Conservation (phyloP, 192 early-diverging fungal species). For the Backusella circina region DNA sequence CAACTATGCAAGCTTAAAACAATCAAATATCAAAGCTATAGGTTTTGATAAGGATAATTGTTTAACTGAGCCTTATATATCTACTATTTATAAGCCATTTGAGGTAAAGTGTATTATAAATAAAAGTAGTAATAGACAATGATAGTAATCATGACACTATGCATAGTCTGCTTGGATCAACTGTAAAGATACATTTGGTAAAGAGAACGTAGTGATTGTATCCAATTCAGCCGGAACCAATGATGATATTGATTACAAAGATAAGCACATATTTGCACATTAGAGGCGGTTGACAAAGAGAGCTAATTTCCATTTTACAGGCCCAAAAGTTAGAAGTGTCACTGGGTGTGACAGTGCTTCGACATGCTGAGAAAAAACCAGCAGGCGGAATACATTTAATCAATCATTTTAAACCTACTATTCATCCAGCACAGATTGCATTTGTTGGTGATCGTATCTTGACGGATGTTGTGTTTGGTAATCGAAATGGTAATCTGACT, state of each 20-base stretch:
- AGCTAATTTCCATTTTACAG: slow-evolving; percentile 14
- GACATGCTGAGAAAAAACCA: slow-evolving; percentile 69
- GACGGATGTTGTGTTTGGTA: slow-evolving; percentile 87
- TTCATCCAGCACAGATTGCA: slow-evolving; percentile 33
- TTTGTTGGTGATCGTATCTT: slow-evolving; percentile 86
- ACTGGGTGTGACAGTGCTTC: slow-evolving; percentile 57
- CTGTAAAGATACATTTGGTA: slow-evolving; percentile 61
- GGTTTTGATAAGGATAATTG: slow-evolving; percentile 99
- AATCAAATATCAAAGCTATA: slow-evolving; percentile 55
- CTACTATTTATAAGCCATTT: slow-evolving; percentile 68
- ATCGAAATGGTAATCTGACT: slow-evolving; percentile 65
- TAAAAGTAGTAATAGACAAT: neutral
- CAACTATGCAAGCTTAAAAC: slow-evolving; percentile 56
- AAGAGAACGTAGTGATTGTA: slow-evolving; percentile 68
- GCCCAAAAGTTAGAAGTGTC: slow-evolving; percentile 41
- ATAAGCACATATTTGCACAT: neutral
- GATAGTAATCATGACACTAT: neutral
- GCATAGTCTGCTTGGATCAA: slow-evolving; percentile 59
- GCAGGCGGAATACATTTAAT: slow-evolving; percentile 61
- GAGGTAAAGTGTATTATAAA: slow-evolving; percentile 27
- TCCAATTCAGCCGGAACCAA: slow-evolving; percentile 89
- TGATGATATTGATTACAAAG: slow-evolving; percentile 64
- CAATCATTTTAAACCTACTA: slow-evolving; percentile 33
- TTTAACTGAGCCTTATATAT: slow-evolving; percentile 78
- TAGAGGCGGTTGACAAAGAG: no score